Percentiles rank a stretch among this genome's conserved stretches.
These are phyloP conservation scores for Jatropha curcas DNA, from an alignment of 345 rosid genomes.

Conservation along the genomic window DNA sequence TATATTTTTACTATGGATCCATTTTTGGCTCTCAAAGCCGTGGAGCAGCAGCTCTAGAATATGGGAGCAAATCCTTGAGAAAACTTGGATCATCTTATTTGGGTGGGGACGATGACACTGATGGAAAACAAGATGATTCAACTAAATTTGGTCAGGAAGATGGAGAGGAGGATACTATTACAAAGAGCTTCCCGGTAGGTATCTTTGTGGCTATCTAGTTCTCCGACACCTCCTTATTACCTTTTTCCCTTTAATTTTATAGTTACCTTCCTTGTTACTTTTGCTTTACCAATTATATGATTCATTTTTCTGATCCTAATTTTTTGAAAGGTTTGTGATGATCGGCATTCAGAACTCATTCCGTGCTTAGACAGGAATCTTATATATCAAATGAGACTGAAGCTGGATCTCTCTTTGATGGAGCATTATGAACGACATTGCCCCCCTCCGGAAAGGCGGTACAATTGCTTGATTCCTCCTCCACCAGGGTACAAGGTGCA, in stretches of 20 bases:
- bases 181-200: conserved; percentile 87
- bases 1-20: conserved; percentile 71
- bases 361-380: conserved; percentile 93
- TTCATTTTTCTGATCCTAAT: background rate
- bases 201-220: conserved; percentile 9
- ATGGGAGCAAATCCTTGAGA: conserved; percentile 64
- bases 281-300: background rate
- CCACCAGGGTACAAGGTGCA: conserved; percentile 90
- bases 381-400: conserved; percentile 91
- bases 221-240: conserved; percentile 3
- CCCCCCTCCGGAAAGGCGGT: conserved; percentile 90
- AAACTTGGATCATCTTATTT: conserved; percentile 79
- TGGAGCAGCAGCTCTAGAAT: conserved; percentile 75
- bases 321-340: conserved; percentile 88
- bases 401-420: conserved; percentile 91
- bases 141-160: conserved; percentile 46
- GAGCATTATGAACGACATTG: conserved; percentile 99
- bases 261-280: background rate
- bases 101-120: conserved; percentile 79
- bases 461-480: conserved; percentile 97
- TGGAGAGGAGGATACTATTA: conserved; percentile 44
- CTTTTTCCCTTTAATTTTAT: conserved; percentile 19
- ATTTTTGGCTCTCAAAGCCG: conserved; percentile 59
- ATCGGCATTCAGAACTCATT: conserved; percentile 88
- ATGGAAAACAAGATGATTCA: conserved; percentile 61